Evolutionary conservation across 306 rosid genomes (phyloP).

Genomic region (Echinosophora koreensis): DNA sequence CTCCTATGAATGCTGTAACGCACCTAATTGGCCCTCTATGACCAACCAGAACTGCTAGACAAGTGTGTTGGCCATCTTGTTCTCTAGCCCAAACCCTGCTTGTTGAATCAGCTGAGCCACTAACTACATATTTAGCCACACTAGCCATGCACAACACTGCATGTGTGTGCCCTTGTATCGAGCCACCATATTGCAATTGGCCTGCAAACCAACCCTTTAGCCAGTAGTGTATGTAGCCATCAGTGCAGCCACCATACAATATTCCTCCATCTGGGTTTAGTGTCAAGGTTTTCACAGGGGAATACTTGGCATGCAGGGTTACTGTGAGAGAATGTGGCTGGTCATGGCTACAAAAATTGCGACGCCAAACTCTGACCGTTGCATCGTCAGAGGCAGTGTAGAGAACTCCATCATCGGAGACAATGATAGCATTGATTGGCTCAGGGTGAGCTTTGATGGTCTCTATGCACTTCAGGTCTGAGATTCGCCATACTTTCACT

Average conservation of each 20-base stretch:
- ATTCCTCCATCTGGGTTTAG: slow-evolving; percentile 60
- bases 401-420: slow-evolving; percentile 76
- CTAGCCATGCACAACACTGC: slow-evolving; percentile 80
- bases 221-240: slow-evolving; percentile 93
- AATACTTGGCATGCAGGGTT: slow-evolving; percentile 74
- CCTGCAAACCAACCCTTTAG: slow-evolving; percentile 83
- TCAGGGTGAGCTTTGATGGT: slow-evolving; percentile 82
- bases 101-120: slow-evolving; percentile 92
- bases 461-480: slow-evolving; percentile 89
- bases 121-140: slow-evolving; percentile 65
- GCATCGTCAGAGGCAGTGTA: slow-evolving; percentile 92
- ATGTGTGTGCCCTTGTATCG: slow-evolving; percentile 94
- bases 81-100: slow-evolving; percentile 81
- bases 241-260: slow-evolving; percentile 87
- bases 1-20: slow-evolving; percentile 56
- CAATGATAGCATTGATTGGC: slow-evolving; percentile 68
- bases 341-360: slow-evolving; percentile 69
- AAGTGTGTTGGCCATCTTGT: slow-evolving; percentile 68
- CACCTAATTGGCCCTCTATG: slow-evolving; percentile 90
- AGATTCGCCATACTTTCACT: slow-evolving; percentile 83
- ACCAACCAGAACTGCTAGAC: slow-evolving; percentile 82
- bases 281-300: slow-evolving; percentile 79
- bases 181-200: slow-evolving; percentile 84
- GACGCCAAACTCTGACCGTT: slow-evolving; percentile 82
- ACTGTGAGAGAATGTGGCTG: slow-evolving; percentile 82